Evolutionary conservation across 805 yeast genomes (phyloP), one percentile per base, ranked within the genome.

Genomic region (Phaffomyces thermotolerans): DNA sequence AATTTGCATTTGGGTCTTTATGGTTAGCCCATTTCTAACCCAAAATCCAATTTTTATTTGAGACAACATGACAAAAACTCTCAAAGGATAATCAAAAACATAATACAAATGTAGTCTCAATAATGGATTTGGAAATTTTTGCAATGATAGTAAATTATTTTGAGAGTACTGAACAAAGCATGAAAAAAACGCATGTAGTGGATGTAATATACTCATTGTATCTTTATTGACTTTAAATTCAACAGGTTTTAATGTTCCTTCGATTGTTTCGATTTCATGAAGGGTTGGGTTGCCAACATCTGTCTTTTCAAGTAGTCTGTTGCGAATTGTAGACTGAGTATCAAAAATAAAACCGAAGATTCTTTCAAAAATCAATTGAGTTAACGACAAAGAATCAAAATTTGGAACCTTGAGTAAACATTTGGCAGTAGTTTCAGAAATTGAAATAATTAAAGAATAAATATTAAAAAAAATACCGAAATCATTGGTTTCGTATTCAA

Each of bases 21-120:
- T 79, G 34, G 90, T 82, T 46, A 78, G 74, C 0, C 99, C 99
- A 62, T 91, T 91, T 55, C 98, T 75, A 0, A 91, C 96, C 98
- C 98, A 91, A 44, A 84, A 75, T 0, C 96, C 96, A 0, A 84
- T 79, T 47, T 86, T 82, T 8, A 91, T 84, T 55, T 93, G 97
- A 0, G 96, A 78, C 50, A 87, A 63, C 8, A 86, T 62, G 0
- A 86, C 96, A 25, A 88, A 57, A 0, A 90, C 82, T 45, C 95
- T 71, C 18, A 93, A 60, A 0, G 96, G 84, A 49, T 84, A 81
- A 50, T 88, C 96, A 12, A 45, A 18, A 1, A 39, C 20, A 9
- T 22, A 30, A 9, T 20, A 30, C 43, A 45, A 44, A 29, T 18
- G 22, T 20, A 32, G 27, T 15, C 34, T 42, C 4, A 50, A 38